A percentile compares a stretch with the other conserved stretches of the same genome.
Evolutionary conservation across 106 monocot species (phyloP).

Genomic region (Dendrobium huoshanense): DNA sequence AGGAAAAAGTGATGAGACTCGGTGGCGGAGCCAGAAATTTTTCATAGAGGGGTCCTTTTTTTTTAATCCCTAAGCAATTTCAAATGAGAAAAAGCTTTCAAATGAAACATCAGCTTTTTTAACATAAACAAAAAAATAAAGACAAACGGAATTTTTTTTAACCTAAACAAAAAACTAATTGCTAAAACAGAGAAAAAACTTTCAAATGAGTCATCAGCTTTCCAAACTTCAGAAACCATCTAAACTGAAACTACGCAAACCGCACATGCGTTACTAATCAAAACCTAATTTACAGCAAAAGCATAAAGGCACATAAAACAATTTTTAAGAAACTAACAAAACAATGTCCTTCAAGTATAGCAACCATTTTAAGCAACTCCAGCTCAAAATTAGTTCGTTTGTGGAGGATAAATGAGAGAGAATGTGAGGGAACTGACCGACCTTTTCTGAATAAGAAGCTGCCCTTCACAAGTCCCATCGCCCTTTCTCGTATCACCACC

Average conservation of each 20-base stretch:
- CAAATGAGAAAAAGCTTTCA: no score
- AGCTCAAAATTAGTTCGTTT: background rate
- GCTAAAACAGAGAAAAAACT: no score
- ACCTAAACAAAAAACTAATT: no score
- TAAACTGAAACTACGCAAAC: background rate
- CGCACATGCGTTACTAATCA: background rate
- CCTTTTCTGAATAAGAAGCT: conserved; percentile 27
- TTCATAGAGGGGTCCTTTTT: no score
- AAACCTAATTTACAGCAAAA: background rate
- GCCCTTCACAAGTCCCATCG: conserved; percentile 26
- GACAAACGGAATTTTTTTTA: no score
- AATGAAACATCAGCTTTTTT: no score
- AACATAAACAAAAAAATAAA: no score
- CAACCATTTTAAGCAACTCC: background rate
- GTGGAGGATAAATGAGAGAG: background rate
- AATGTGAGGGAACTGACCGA: background rate
- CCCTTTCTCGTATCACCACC: conserved; percentile 42
- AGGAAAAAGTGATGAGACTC: no score
- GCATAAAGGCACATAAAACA: background rate
- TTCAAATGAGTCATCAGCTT: background rate
- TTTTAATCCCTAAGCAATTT: no score
- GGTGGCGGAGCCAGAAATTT: no score
- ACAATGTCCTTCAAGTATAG: no score
- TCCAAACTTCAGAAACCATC: background rate
- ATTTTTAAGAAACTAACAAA: no score